These are phyloP conservation scores for Trichoderma oligosporum DNA, from an alignment of 2,329 filamentous ascomycete species.

Conservation along the genomic window DNA sequence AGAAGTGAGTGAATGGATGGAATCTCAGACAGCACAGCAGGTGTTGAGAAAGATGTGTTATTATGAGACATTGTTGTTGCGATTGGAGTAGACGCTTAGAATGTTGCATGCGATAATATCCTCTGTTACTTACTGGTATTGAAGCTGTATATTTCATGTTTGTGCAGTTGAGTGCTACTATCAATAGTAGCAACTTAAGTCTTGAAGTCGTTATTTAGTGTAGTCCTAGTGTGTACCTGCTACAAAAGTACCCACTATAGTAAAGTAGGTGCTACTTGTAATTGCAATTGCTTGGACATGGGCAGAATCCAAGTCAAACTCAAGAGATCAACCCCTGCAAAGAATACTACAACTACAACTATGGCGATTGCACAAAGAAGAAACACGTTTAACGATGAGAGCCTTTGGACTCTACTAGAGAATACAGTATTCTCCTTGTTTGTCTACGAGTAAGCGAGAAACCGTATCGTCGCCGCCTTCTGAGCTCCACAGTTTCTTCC, in stretches of 20 bases:
- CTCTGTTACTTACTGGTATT: too few relatives aligned
- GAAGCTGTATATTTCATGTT: too few relatives aligned
- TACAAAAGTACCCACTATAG: background rate
- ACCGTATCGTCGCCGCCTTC: background rate
- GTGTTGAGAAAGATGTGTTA: background rate
- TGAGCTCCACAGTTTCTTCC: background rate
- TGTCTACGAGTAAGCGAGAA: slow-evolving; percentile 8
- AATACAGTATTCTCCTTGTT: background rate
- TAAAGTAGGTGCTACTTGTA: too few relatives aligned
- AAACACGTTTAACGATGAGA: background rate
- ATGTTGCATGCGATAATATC: too few relatives aligned
- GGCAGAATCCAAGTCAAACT: too few relatives aligned
- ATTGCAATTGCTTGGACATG: too few relatives aligned
- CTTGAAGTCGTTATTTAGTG: too few relatives aligned
- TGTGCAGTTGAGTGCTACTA: too few relatives aligned
- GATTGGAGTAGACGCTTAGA: too few relatives aligned
- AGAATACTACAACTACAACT: background rate
- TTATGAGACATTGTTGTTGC: background rate
- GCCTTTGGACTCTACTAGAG: background rate
- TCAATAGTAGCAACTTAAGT: too few relatives aligned
- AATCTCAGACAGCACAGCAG: background rate
- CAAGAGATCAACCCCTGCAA: background rate
- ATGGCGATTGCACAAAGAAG: slow-evolving; percentile 10
- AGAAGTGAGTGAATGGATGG: background rate
- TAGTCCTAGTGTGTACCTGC: too few relatives aligned